phyloP scores from a whole-genome alignment of 176 grass and related monocot species.

The Stipa capillata region DNA sequence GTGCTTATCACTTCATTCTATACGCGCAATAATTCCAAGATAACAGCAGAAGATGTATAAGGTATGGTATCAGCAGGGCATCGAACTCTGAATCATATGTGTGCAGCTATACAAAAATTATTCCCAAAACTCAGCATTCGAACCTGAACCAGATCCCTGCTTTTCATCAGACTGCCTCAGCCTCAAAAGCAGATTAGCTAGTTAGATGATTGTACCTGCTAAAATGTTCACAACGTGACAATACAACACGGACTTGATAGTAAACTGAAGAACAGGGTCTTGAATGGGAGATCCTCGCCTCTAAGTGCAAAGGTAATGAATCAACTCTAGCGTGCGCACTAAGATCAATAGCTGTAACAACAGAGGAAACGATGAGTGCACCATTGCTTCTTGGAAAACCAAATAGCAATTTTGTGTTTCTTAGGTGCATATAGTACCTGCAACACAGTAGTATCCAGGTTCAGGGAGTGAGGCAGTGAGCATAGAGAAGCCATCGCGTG shows the following conservation, averaged over 20 bases:
- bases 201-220: background rate
- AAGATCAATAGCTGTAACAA: background rate
- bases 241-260: background rate
- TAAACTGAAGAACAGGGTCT: background rate
- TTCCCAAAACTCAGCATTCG: background rate
- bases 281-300: background rate
- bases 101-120: slow-evolving; percentile 10
- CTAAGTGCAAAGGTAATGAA: background rate
- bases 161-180: background rate
- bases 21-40: background rate
- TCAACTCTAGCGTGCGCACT: background rate
- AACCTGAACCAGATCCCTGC: background rate
- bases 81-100: background rate
- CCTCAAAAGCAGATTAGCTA: background rate
- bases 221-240: background rate
- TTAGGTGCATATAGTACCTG: background rate
- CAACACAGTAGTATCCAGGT: background rate
- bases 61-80: background rate
- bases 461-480: background rate
- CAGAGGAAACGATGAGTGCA: background rate
- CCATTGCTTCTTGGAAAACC: background rate
- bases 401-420: background rate
- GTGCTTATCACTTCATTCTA: background rate
- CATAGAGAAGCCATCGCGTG: background rate
- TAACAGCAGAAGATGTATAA: background rate